Percentiles rank a stretch among this genome's conserved stretches.
phyloP scores from a whole-genome alignment of 1,284 basidiomycete genomes.

The Ustilago sp. region DNA sequence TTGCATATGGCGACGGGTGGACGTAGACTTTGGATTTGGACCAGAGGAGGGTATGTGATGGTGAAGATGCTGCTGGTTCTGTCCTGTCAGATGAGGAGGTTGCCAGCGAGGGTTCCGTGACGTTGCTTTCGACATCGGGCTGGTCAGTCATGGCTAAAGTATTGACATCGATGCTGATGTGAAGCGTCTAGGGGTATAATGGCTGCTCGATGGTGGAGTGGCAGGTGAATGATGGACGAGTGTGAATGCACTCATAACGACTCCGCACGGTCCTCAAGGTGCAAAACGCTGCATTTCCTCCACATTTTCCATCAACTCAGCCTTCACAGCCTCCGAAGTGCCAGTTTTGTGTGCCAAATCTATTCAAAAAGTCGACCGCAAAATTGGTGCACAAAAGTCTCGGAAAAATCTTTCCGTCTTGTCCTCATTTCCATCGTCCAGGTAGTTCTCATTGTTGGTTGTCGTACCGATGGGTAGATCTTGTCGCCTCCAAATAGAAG shows the following conservation, averaged over 20 bases:
- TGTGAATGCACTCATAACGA: conserved; percentile 6
- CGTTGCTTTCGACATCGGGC: background rate
- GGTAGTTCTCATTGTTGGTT: background rate
- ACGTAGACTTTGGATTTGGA: conserved; percentile 58
- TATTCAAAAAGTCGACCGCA: background rate
- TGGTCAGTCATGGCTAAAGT: conserved; percentile 12
- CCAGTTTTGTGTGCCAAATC: background rate
- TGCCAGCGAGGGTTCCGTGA: background rate
- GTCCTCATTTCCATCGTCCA: background rate
- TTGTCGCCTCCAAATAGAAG: too few species aligned
- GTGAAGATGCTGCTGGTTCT: background rate
- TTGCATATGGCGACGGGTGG: conserved; percentile 88
- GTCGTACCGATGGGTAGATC: too few species aligned
- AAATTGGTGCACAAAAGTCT: conserved; percentile 3
- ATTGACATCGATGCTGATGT: background rate
- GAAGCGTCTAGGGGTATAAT: background rate
- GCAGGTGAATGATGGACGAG: background rate
- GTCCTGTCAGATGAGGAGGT: background rate
- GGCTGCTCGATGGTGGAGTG: background rate
- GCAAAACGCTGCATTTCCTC: conserved; percentile 1
- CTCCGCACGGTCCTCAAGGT: background rate
- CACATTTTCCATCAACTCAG: conserved; percentile 9
- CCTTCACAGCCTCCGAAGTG: conserved; percentile 9
- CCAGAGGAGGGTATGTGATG: conserved; percentile 44
- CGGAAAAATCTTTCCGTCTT: background rate